Conservation (phyloP, 169 alveolate species). For the Toxoplasma gondii region DNA sequence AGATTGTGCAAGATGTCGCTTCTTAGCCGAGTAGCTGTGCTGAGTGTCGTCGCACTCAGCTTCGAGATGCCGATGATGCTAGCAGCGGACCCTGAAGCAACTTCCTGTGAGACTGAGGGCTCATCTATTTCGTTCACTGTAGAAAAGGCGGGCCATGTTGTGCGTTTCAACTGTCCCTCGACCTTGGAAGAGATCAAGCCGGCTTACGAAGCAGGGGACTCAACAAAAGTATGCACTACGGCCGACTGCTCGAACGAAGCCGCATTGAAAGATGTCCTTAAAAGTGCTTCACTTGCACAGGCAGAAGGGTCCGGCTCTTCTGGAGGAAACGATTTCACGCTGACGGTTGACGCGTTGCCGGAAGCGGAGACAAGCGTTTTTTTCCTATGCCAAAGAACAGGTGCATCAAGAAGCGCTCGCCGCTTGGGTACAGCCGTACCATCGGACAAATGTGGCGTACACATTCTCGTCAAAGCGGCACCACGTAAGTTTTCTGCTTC, state of each 20-base stretch:
- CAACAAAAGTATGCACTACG: neutral
- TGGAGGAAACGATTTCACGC: neutral
- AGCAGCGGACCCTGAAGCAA: neutral
- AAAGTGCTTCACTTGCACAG: neutral
- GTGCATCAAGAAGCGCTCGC: neutral
- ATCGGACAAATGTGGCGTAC: neutral
- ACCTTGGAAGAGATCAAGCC: neutral
- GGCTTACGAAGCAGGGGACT: neutral
- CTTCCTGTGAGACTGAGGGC: neutral
- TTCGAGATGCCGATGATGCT: neutral
- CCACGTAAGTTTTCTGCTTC: neutral
- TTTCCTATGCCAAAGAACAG: neutral
- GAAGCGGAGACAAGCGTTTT: neutral
- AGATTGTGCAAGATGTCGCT: neutral
- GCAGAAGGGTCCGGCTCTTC: too few species aligned
- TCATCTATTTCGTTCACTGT: neutral
- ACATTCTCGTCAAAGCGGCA: neutral
- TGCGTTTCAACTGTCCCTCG: neutral
- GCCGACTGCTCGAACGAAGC: neutral
- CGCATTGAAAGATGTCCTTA: neutral
- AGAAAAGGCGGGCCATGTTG: neutral
- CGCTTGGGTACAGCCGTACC: neutral
- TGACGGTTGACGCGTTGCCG: neutral
- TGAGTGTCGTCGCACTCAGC: neutral
- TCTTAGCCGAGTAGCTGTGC: neutral